Evolutionary conservation across 2,329 filamentous ascomycete genomes (phyloP), one percentile per base, ranked within the genome.

Genomic region (Xylaria sp.): DNA sequence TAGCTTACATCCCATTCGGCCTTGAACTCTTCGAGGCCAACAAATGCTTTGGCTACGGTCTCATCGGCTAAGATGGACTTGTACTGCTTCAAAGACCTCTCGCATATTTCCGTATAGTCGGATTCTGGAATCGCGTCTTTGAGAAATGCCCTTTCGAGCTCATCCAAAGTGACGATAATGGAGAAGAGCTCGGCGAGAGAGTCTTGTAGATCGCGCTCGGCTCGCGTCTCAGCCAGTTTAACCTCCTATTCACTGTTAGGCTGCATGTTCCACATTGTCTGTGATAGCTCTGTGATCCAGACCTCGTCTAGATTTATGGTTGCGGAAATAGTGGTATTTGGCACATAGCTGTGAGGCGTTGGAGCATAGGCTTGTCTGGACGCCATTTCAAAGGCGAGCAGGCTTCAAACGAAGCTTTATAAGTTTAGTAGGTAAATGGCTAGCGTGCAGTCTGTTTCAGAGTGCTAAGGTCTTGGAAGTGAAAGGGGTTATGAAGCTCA

Each of bases 151-250:
- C 97, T 97, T 78, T 99, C 96, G 1, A 99, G 88, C 72, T 97
- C 94, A 79, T 99, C 96, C 2, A 99, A 86, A 0, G 96, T 98
- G 70, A 98, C 89, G 46, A 99, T 95, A 74, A 99, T 98, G 82
- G 94, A 97, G 82, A 98, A 99, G 28, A 99, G 91, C 82, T 99
- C 96, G 65, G 95, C 96, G 15, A 99, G 89, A 1, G 96, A 98
- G 78, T 98, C 96, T 80, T 98, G 94, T 0, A 98, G 86, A 79
- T 99, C 94, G 70, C 95, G 91, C 82, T 98, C 95, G 50, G 93
- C 91, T 74, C 92, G 90, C 25, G 91, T 97, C 48, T 93, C 91
- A 59, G 94, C 90, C 69, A 99, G 88, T 82, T 97, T 97, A 75
- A 98, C 94, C 86, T 98, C 96, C 92, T 97, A 75, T 51, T 51